These are phyloP conservation scores for Ganoderma resinaceum DNA, from an alignment of 1,284 basidiomycete species.

Conservation along the genomic window DNA sequence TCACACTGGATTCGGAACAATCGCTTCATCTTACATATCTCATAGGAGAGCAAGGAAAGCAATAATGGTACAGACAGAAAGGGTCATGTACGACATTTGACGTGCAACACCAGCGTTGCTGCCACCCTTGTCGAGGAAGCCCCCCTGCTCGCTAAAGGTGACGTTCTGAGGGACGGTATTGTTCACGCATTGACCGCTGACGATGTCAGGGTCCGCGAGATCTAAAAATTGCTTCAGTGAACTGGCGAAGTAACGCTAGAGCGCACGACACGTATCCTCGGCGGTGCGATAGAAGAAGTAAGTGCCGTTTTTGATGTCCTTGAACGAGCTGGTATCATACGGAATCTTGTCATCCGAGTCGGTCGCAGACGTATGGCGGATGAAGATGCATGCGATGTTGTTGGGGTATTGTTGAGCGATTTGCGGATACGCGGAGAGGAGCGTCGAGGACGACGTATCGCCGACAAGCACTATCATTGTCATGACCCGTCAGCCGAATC, in stretches of 20 bases:
- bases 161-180: conserved; percentile 37
- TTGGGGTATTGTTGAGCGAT: conserved; percentile 39
- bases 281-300: conserved; percentile 42
- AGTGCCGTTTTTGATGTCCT: conserved; percentile 37
- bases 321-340: conserved; percentile 39
- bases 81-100: conserved; percentile 12
- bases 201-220: conserved; percentile 34
- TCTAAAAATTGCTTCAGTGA: conserved; percentile 23
- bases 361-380: conserved; percentile 42
- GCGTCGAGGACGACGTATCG: conserved; percentile 41
- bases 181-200: conserved; percentile 36
- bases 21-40: too few species aligned
- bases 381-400: conserved; percentile 42
- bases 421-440: conserved; percentile 41
- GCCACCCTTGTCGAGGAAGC: conserved; percentile 29
- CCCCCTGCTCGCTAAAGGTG: conserved; percentile 39
- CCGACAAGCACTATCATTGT: conserved; percentile 35
- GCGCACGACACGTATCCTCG: conserved; percentile 30
- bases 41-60: conserved; percentile 2
- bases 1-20: too few species aligned
- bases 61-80: conserved; percentile 7
- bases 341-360: conserved; percentile 42
- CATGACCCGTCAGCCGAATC: not conserved
- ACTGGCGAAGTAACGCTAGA: not conserved
- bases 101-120: conserved; percentile 15